phyloP scores from a whole-genome alignment of 2,329 filamentous ascomycete species.

The Cladophialophora carrionii region DNA sequence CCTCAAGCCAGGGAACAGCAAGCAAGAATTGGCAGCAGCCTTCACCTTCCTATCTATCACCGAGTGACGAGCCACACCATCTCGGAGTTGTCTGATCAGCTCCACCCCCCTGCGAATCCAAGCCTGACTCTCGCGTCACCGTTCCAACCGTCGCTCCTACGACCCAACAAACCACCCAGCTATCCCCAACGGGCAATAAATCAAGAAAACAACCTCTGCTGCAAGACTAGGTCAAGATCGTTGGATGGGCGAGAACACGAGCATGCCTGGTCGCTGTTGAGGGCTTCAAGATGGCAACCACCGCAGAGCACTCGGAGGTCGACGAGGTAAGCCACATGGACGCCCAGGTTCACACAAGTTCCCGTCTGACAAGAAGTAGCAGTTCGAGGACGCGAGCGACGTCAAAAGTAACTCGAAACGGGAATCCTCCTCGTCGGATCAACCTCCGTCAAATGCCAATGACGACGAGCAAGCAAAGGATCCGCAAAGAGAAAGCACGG shows the following conservation, averaged over 20 bases:
- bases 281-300: slow-evolving; percentile 39
- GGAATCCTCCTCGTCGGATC: slow-evolving; percentile 18
- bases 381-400: slow-evolving; percentile 78
- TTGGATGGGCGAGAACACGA: slow-evolving; percentile 9
- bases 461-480: slow-evolving; percentile 16
- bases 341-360: slow-evolving; percentile 10
- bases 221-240: not conserved
- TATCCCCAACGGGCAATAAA: not conserved
- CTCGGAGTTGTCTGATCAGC: not conserved
- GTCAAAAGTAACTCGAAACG: slow-evolving; percentile 26
- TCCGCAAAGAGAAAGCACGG: slow-evolving; percentile 18
- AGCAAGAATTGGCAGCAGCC: not conserved
- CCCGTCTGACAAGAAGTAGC: slow-evolving; percentile 58
- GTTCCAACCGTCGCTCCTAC: not conserved
- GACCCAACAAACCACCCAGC: not conserved
- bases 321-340: slow-evolving; percentile 44
- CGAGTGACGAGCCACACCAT: not conserved
- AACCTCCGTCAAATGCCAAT: slow-evolving; percentile 12
- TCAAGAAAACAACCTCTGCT: not conserved
- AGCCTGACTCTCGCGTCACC: not conserved
- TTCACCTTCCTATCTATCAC: not conserved
- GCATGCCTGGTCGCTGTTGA: slow-evolving; percentile 8
- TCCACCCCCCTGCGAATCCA: not conserved
- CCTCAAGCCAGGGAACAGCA: not conserved
- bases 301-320: slow-evolving; percentile 48